Percentiles rank a stretch among this genome's conserved stretches.
Conservation (phyloP, 106 monocot genomes). For the Phalaenopsis aphrodite region DNA sequence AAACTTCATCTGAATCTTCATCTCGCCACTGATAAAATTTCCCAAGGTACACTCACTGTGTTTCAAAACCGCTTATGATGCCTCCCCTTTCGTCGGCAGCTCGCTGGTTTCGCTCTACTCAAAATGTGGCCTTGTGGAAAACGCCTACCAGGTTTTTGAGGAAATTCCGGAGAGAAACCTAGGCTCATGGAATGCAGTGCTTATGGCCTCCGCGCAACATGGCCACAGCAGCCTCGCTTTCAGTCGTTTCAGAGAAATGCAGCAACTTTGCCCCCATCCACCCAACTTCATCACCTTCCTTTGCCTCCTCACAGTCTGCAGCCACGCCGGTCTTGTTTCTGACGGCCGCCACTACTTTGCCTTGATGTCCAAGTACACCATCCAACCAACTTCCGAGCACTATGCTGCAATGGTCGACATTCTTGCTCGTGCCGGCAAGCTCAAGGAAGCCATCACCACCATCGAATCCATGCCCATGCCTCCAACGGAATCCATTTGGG, state of each 20-base stretch:
- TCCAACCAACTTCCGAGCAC: slow-evolving; percentile 35
- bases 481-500: slow-evolving; percentile 74
- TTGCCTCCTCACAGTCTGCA: slow-evolving; percentile 59
- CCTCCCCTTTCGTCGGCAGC: slow-evolving; percentile 60
- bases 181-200: slow-evolving; percentile 54
- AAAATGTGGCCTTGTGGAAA: slow-evolving; percentile 53
- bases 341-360: slow-evolving; percentile 41
- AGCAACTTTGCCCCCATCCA: background rate
- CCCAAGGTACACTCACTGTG: slow-evolving; percentile 33
- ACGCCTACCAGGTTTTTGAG: slow-evolving; percentile 48
- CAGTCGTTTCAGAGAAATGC: slow-evolving; percentile 31
- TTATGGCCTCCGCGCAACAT: slow-evolving; percentile 65
- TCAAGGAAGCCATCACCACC: slow-evolving; percentile 58
- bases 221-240: slow-evolving; percentile 42
- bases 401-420: slow-evolving; percentile 60
- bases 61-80: slow-evolving; percentile 37
- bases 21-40: background rate
- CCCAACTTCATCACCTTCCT: slow-evolving; percentile 83
- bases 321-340: slow-evolving; percentile 62
- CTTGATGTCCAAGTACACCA: slow-evolving; percentile 24
- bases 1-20: background rate
- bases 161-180: slow-evolving; percentile 42
- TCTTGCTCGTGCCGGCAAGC: slow-evolving; percentile 47
- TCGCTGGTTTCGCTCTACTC: slow-evolving; percentile 59
- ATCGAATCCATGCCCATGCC: slow-evolving; percentile 65